Evolutionary conservation across 345 rosid genomes (phyloP).

Genomic region (Arabidopsis thaliana): DNA sequence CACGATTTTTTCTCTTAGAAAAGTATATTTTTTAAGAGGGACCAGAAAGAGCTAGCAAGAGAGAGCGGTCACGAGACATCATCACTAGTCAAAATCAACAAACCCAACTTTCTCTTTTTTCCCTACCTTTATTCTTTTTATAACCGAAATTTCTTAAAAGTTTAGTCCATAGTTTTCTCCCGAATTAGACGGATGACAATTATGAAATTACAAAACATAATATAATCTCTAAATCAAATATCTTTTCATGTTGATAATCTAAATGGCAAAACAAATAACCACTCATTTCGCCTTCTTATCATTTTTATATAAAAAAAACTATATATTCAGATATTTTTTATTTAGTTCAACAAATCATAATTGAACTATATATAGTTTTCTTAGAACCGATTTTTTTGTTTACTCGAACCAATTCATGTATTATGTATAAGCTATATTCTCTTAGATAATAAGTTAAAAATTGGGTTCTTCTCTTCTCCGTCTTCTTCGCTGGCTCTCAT

Average conservation of each 20-base stretch:
- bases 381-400: not conserved
- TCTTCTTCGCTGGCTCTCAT: conserved; percentile 47
- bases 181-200: conserved; percentile 4
- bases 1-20: conserved; percentile 33
- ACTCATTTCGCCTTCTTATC: not conserved
- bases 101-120: conserved; percentile 41
- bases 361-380: conserved; percentile 1
- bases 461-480: conserved; percentile 41
- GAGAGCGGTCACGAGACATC: conserved; percentile 49
- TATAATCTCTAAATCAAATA: conserved; percentile 1
- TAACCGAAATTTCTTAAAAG: conserved; percentile 16
- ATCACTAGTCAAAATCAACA: conserved; percentile 49
- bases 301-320: not conserved
- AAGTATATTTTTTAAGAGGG: conserved; percentile 36
- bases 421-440: conserved; percentile 22
- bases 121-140: conserved; percentile 31
- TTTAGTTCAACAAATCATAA: not conserved
- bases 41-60: conserved; percentile 42
- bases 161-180: conserved; percentile 27
- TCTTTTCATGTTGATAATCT: not conserved
- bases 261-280: conserved; percentile 2
- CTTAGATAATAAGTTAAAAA: conserved; percentile 33
- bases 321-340: not conserved
- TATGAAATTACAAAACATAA: conserved; percentile 10
- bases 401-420: not conserved